Evolutionary conservation across 192 early-diverging fungal species (phyloP), one percentile per base, ranked within the genome.

Genomic region (Rhizoclosmatium sp.): DNA sequence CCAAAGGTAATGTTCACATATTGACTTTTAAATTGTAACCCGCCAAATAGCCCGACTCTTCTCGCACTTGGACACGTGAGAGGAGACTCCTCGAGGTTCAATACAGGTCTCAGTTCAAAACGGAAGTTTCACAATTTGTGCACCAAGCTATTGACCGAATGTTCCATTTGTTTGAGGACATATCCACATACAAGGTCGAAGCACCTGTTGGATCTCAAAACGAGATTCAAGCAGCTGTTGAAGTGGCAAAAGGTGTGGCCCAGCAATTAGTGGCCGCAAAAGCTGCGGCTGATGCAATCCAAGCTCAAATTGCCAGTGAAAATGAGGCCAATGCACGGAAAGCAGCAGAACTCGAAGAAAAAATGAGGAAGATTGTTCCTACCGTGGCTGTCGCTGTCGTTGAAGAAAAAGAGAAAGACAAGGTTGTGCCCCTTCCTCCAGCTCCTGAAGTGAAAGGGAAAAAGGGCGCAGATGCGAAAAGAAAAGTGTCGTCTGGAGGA

Each of bases 11-110:
- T 2, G 41, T 58, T 14, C 40, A 2, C 7, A 42, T 10, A 9
- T 23, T 23, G 14, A 42, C 62, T 68, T 19, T n/a, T 1, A 47
- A 3, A 48, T 39, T 16, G 46, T 41, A 23, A 68, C 49, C 14
- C 9, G 10, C 14, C 44, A 78, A 56, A 21, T 48, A 79, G 78
- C 78, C 78, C 7, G 78, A 80, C 62, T 73, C 70, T 41, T 71
- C 78, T 16, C 54, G 59, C 47, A 10, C 48, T 9, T 80, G 70
- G 70, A 46, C 70, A 39, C 69, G 47, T 5, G 70, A 80, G 7
- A 58, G 78, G 23, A 45, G 67, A 4, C 45, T 73, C 12, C 69
- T 48, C 9, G 78, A 80, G 56, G 40, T 48, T 21, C 70, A 80
- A 46, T 80, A 80, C 62, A 44, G 40, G 16, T 21, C 42, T 21